Evolutionary conservation across 2,329 filamentous ascomycete genomes (phyloP).

Genomic region (Colletotrichum spaethianum): DNA sequence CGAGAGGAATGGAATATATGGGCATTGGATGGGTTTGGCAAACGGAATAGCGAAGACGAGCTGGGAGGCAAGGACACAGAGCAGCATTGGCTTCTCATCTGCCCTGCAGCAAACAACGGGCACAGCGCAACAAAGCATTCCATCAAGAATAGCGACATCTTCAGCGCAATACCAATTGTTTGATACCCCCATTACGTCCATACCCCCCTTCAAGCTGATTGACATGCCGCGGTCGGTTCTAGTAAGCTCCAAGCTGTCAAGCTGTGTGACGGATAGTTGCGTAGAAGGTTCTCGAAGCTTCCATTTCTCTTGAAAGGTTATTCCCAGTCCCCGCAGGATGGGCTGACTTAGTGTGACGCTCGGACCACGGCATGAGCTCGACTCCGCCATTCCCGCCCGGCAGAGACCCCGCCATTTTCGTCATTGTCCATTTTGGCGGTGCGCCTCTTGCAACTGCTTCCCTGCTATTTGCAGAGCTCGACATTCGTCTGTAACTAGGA

Average conservation of each 20-base stretch:
- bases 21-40: neutral
- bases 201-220: neutral
- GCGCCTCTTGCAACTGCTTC: conserved; percentile 13
- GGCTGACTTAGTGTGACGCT: conserved; percentile 17
- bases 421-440: conserved; percentile 31
- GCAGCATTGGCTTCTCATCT: neutral
- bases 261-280: neutral
- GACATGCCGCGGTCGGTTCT: neutral
- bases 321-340: neutral
- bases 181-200: conserved; percentile 28
- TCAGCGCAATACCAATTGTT: conserved; percentile 26
- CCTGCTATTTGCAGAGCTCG: neutral
- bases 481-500: neutral
- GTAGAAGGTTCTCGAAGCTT: conserved; percentile 53
- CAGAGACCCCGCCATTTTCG: conserved; percentile 39
- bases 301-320: conserved; percentile 25
- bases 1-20: neutral
- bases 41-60: conserved; percentile 10
- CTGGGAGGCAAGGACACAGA: neutral
- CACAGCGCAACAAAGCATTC: conserved; percentile 14
- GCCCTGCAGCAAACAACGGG: conserved; percentile 6
- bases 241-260: neutral
- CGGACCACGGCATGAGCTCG: conserved; percentile 36
- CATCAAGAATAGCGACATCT: conserved; percentile 4
- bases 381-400: conserved; percentile 40